These are phyloP conservation scores for Phialophora chinensis DNA, from an alignment of 2,329 filamentous ascomycete species.

Conservation along the genomic window DNA sequence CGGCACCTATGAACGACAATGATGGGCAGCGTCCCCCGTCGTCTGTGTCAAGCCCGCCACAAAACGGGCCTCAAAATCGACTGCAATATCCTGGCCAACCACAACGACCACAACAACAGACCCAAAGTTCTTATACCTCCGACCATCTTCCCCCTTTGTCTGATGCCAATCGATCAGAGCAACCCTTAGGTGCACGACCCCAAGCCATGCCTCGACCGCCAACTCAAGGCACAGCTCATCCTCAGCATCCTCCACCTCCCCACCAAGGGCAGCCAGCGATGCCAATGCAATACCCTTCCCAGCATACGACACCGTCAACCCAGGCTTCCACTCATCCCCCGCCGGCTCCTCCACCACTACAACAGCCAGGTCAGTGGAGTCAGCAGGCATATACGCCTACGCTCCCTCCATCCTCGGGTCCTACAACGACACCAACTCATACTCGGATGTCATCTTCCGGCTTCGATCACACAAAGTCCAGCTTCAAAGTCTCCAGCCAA, in stretches of 20 bases:
- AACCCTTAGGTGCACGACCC: constrained; percentile 17
- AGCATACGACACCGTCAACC: neutral
- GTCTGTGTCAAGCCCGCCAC: constrained; percentile 51
- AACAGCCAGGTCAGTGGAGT: constrained; percentile 6
- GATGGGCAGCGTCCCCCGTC: constrained; percentile 50
- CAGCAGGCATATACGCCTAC: neutral
- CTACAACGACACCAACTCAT: constrained; percentile 4
- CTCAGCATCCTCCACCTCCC: constrained; percentile 15
- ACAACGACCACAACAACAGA: constrained; percentile 34
- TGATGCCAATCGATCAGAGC: constrained; percentile 34
- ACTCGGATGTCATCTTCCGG: constrained; percentile 24
- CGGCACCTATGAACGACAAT: constrained; percentile 46
- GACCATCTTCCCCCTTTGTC: constrained; percentile 37
- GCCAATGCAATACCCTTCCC: constrained; percentile 4
- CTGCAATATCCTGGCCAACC: constrained; percentile 33
- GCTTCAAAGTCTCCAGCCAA: constrained; percentile 40
- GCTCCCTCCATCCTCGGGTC: neutral
- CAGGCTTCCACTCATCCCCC: neutral
- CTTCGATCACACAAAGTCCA: constrained; percentile 24
- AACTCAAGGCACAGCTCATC: constrained; percentile 26
- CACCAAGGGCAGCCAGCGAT: constrained; percentile 9
- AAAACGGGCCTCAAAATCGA: constrained; percentile 35
- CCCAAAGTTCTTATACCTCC: constrained; percentile 28
- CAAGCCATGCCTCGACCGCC: constrained; percentile 36
- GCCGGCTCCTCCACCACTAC: neutral